phyloP scores from a whole-genome alignment of 306 rosid species.

The Acacia melanoxylon region DNA sequence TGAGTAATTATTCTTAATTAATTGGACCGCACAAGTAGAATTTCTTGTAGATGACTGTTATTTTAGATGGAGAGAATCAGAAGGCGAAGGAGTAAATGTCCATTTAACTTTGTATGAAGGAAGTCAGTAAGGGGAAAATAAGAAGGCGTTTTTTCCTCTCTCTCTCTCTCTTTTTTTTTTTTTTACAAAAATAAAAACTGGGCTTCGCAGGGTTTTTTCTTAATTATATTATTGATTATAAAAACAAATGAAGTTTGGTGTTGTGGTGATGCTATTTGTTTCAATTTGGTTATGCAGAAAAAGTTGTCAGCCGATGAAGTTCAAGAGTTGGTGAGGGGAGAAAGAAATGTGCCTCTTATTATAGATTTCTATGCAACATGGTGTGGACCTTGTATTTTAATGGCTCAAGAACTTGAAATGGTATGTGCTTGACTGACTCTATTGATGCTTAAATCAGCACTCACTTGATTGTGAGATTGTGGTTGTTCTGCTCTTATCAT shows the following conservation, averaged over 20 bases:
- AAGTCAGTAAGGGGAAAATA: not conserved
- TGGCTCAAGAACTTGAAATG: slow-evolving; percentile 99
- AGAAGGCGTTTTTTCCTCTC: not conserved
- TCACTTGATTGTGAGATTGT: slow-evolving; percentile 2
- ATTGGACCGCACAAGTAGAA: not conserved
- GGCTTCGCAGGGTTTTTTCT: too few relatives aligned
- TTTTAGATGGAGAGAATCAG: not conserved
- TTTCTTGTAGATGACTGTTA: not conserved
- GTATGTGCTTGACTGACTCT: slow-evolving; percentile 44
- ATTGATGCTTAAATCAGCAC: slow-evolving; percentile 5
- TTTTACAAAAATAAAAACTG: too few relatives aligned
- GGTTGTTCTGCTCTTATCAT: not conserved
- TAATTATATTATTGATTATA: too few relatives aligned
- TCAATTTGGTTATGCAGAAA: slow-evolving; percentile 58
- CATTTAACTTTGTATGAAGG: not conserved
- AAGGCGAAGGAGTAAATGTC: not conserved
- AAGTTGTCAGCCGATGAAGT: slow-evolving; percentile 78
- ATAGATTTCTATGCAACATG: slow-evolving; percentile 93
- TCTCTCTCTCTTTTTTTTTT: too few relatives aligned
- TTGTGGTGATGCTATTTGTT: too few relatives aligned
- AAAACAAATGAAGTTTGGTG: too few relatives aligned
- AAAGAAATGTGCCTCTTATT: slow-evolving; percentile 78
- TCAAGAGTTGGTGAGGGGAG: slow-evolving; percentile 86
- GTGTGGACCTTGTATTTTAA: slow-evolving; percentile 94
- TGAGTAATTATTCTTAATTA: not conserved